Conservation (phyloP, 345 rosid genomes). For the Hevea brasiliensis region DNA sequence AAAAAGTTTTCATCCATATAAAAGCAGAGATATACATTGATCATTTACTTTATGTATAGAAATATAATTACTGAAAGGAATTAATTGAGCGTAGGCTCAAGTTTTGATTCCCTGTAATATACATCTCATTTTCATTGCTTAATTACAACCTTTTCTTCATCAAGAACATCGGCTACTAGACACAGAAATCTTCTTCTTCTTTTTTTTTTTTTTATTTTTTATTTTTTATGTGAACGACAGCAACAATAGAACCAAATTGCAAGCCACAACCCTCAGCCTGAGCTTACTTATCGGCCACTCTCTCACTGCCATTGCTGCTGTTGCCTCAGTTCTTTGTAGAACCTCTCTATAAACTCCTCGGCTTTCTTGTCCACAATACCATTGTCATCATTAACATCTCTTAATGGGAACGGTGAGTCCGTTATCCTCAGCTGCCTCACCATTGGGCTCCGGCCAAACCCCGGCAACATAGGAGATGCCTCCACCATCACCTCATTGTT, state of each 20-base stretch:
- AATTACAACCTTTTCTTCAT: not conserved
- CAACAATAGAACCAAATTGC: too few species aligned
- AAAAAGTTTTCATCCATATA: too few species aligned
- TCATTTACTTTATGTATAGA: too few species aligned
- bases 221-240: too few species aligned
- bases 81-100: too few species aligned
- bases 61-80: too few species aligned
- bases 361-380: constrained; percentile 68
- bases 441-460: constrained; percentile 76
- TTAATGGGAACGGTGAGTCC: constrained; percentile 89
- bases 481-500: constrained; percentile 38
- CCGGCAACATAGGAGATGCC: constrained; percentile 77
- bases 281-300: constrained; percentile 11
- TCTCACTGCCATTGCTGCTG: constrained; percentile 32
- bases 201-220: too few species aligned
- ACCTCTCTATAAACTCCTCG: constrained; percentile 77
- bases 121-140: constrained; percentile 12
- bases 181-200: too few species aligned
- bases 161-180: too few species aligned
- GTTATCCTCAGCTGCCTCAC: constrained; percentile 81
- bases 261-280: too few species aligned
- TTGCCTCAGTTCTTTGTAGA: constrained; percentile 64
- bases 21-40: too few species aligned
- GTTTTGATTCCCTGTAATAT: constrained; percentile 9
- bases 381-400: constrained; percentile 49